Evolutionary conservation across 495 filamentous ascomycete genomes (phyloP).

Genomic region (Sabuloglossum arenarium): DNA sequence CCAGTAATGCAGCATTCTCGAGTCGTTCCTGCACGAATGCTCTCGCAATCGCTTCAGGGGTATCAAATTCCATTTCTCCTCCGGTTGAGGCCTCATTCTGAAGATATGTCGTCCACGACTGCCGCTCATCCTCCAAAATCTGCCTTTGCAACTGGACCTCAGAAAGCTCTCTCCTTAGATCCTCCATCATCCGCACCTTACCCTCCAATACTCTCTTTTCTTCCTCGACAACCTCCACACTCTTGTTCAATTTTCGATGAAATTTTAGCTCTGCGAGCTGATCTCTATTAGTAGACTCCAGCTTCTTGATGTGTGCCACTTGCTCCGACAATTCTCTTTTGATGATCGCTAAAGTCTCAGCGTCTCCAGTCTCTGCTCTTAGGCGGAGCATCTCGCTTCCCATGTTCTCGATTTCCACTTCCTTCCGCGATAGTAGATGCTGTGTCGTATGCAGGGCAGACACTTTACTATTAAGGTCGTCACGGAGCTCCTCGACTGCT

Average conservation of each 20-base stretch:
- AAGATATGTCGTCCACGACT: conserved; percentile 73
- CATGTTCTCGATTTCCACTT: conserved; percentile 45
- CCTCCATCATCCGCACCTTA: conserved; percentile 52
- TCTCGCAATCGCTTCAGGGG: conserved; percentile 71
- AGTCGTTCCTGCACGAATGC: conserved; percentile 65
- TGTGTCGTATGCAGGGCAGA: conserved; percentile 41
- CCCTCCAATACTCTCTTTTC: conserved; percentile 73
- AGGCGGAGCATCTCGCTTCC: conserved; percentile 66
- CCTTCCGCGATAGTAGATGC: conserved; percentile 40
- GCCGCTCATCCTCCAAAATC: conserved; percentile 68
- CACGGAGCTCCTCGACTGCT: conserved; percentile 46
- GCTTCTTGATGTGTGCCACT: conserved; percentile 62
- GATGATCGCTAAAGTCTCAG: conserved; percentile 59
- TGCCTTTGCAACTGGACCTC: conserved; percentile 68
- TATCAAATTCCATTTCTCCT: conserved; percentile 51
- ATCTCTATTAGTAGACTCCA: conserved; percentile 63
- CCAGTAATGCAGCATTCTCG: conserved; percentile 53
- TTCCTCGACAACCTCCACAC: conserved; percentile 85
- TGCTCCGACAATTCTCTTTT: conserved; percentile 78
- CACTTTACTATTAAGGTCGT: conserved; percentile 45
- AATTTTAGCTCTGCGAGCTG: conserved; percentile 63
- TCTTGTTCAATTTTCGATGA: conserved; percentile 56
- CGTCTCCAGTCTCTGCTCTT: conserved; percentile 69
- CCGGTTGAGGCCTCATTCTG: conserved; percentile 36
- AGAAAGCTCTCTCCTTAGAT: conserved; percentile 49